These are phyloP conservation scores for Daldinia concentrica DNA, from an alignment of 495 filamentous ascomycete species.

Conservation along the genomic window DNA sequence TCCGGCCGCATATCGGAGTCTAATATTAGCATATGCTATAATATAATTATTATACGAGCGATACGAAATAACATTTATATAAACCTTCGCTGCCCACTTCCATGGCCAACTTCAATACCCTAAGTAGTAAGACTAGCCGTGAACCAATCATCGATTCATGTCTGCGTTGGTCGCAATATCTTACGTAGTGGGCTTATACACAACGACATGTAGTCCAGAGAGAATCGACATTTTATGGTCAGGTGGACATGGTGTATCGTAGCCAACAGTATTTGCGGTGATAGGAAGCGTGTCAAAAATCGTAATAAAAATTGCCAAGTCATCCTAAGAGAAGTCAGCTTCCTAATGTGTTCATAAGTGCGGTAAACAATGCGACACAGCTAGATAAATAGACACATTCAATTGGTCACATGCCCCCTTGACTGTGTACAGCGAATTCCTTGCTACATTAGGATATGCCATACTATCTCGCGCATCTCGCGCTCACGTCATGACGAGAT, in stretches of 20 bases:
- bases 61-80: not conserved
- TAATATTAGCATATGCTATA: not conserved
- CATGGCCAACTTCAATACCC: conserved; percentile 2
- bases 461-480: conserved; percentile 20
- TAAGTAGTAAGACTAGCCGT: conserved; percentile 27
- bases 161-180: conserved; percentile 3
- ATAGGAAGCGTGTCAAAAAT: conserved; percentile 17
- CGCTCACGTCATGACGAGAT: conserved; percentile 13
- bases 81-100: not conserved
- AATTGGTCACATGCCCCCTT: conserved; percentile 28
- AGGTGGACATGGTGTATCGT: conserved; percentile 16
- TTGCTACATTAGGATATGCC: conserved; percentile 32
- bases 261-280: conserved; percentile 9
- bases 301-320: conserved; percentile 37
- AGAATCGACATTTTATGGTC: conserved; percentile 5
- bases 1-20: not conserved
- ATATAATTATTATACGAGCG: not conserved
- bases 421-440: conserved; percentile 26
- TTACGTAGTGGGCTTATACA: conserved; percentile 2
- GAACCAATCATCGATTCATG: conserved; percentile 18
- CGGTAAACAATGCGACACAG: conserved; percentile 30
- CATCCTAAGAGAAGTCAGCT: conserved; percentile 34
- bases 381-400: conserved; percentile 13
- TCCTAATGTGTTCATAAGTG: conserved; percentile 37
- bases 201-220: conserved; percentile 4